These are phyloP conservation scores for Choanephora cucurbitarum DNA, from an alignment of 371 early-diverging fungal genomes.

Conservation along the genomic window DNA sequence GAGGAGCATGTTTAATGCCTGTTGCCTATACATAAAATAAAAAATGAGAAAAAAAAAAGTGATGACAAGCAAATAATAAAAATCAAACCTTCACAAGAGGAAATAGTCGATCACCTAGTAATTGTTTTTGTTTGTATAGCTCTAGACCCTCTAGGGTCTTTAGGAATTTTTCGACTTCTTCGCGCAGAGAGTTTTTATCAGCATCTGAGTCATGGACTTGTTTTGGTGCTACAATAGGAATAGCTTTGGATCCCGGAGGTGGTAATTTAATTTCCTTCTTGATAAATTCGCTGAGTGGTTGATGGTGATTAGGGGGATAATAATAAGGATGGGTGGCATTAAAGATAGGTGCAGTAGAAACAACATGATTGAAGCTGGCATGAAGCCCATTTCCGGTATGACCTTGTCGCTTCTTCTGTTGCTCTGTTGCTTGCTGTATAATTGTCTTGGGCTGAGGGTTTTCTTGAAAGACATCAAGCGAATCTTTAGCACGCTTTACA, in stretches of 20 bases:
- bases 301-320: conserved; percentile 4
- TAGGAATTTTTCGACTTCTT: conserved; percentile 36
- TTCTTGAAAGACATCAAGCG: conserved; percentile 42
- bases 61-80: not conserved
- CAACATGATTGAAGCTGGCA: not conserved
- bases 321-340: conserved; percentile 3
- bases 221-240: conserved; percentile 25
- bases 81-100: conserved; percentile 41
- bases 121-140: conserved; percentile 39
- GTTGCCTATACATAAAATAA: conserved; percentile 25
- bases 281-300: conserved; percentile 2
- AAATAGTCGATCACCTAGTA: conserved; percentile 43
- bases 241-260: conserved; percentile 23
- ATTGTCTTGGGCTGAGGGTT: conserved; percentile 16
- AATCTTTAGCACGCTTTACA: conserved; percentile 43
- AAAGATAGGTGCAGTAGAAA: not conserved
- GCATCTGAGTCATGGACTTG: not conserved
- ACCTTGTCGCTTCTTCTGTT: not conserved
- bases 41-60: not conserved
- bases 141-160: conserved; percentile 26
- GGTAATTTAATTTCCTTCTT: conserved; percentile 12
- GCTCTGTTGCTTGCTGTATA: not conserved
- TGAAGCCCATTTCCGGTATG: not conserved
- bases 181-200: conserved; percentile 9
- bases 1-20: conserved; percentile 41